phyloP scores from a whole-genome alignment of 306 rosid genomes.

The Inga oerstediana region DNA sequence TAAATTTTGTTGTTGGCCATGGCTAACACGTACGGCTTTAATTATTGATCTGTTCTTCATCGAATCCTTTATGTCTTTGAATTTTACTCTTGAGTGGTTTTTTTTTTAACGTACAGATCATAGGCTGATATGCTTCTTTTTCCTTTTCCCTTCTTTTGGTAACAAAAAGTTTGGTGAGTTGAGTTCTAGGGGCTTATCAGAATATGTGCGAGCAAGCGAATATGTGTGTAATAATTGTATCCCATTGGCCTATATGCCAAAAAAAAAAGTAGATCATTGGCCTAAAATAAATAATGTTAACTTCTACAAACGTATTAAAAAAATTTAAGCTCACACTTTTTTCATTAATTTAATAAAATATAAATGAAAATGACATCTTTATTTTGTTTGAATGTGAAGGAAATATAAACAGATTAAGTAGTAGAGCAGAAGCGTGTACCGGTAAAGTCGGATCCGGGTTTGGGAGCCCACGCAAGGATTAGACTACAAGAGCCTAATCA shows the following conservation, averaged over 20 bases:
- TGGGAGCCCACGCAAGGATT: too few species aligned
- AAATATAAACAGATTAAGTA: too few species aligned
- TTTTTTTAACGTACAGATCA: too few species aligned
- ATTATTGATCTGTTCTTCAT: not conserved
- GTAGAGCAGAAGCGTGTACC: too few species aligned
- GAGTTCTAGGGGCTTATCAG: too few species aligned
- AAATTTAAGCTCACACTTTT: not conserved
- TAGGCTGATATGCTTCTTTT: too few species aligned
- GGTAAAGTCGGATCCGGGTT: too few species aligned
- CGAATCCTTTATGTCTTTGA: not conserved
- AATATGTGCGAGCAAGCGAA: not conserved
- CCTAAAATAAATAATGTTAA: not conserved
- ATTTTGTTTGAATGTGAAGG: not conserved
- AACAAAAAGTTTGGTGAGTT: too few species aligned
- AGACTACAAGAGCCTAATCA: too few species aligned
- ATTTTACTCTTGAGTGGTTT: not conserved
- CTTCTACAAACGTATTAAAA: not conserved
- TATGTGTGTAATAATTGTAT: not conserved
- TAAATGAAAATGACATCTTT: not conserved
- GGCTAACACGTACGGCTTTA: not conserved
- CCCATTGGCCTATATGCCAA: not conserved
- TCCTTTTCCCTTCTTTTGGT: too few species aligned
- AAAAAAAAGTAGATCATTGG: not conserved
- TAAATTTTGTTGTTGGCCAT: not conserved
- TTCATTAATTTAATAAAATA: not conserved